phyloP scores from a whole-genome alignment of 2,329 filamentous ascomycete genomes.

The Phyllosticta citrichinensis region DNA sequence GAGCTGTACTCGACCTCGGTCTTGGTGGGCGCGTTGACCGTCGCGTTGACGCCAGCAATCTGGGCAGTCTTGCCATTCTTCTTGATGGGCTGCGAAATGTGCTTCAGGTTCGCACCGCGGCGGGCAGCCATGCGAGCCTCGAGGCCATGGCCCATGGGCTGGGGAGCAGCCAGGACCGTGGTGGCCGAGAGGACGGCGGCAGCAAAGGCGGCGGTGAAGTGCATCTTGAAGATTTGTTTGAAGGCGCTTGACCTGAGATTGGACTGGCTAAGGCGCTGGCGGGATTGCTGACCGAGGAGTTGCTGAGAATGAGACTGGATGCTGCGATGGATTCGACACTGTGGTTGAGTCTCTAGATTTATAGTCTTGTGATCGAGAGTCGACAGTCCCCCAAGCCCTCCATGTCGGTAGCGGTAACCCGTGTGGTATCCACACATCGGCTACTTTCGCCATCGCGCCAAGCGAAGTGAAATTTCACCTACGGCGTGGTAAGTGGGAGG shows the following conservation, averaged over 20 bases:
- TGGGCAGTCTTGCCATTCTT: not conserved
- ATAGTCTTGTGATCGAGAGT: not conserved
- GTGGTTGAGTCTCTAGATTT: not conserved
- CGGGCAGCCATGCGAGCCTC: constrained; percentile 25
- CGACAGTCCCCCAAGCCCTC: not conserved
- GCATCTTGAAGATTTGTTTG: constrained; percentile 31
- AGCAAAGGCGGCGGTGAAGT: constrained; percentile 32
- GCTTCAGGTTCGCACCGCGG: constrained; percentile 5
- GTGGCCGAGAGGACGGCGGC: constrained; percentile 32
- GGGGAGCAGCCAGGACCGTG: constrained; percentile 36
- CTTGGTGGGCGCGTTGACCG: constrained; percentile 19
- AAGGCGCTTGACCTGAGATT: not conserved
- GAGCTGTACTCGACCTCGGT: constrained; percentile 40
- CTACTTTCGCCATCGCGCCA: not conserved
- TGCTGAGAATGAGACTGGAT: not conserved
- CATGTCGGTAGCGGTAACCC: not conserved
- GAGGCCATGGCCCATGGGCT: constrained; percentile 22
- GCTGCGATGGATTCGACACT: not conserved
- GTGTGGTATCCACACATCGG: not conserved
- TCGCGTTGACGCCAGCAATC: constrained; percentile 13
- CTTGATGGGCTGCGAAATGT: constrained; percentile 8
- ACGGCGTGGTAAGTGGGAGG: not conserved
- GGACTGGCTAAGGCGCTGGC: not conserved
- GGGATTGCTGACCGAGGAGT: not conserved
- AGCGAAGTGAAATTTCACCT: not conserved